A percentile compares a stretch with the other conserved stretches of the same genome.
Evolutionary conservation across 805 yeast species (phyloP).

Genomic region (Barnettozyma pratensis): DNA sequence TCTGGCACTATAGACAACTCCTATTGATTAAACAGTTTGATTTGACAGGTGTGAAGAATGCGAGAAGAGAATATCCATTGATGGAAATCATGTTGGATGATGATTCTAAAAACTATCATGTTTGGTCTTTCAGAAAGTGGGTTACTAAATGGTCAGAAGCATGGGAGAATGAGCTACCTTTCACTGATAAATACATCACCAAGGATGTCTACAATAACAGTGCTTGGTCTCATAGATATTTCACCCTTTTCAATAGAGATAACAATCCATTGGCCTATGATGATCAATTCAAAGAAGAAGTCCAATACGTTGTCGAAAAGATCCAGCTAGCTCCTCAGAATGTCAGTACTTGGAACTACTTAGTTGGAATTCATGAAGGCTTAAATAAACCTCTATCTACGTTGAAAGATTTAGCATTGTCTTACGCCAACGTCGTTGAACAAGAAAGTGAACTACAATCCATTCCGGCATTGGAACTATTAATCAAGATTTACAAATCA

Average conservation of each 20-base stretch:
- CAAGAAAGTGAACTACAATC: constrained; percentile 30
- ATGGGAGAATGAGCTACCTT: constrained; percentile 46
- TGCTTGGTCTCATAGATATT: constrained; percentile 88
- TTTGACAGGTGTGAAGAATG: constrained; percentile 29
- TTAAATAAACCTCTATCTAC: constrained; percentile 28
- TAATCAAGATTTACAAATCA: constrained; percentile 43
- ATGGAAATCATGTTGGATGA: constrained; percentile 63
- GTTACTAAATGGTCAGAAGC: constrained; percentile 51
- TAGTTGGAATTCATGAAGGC: constrained; percentile 49
- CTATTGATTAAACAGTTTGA: constrained; percentile 35
- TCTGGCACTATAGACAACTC: constrained; percentile 90
- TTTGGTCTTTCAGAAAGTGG: constrained; percentile 94
- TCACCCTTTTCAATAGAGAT: constrained; percentile 34
- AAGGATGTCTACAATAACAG: constrained; percentile 82
- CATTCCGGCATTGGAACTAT: constrained; percentile 57
- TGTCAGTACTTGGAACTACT: constrained; percentile 81
- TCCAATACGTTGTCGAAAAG: constrained; percentile 42
- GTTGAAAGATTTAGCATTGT: constrained; percentile 40
- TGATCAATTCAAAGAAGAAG: constrained; percentile 38
- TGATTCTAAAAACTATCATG: constrained; percentile 91
- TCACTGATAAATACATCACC: constrained; percentile 42
- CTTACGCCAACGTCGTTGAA: constrained; percentile 33
- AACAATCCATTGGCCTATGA: constrained; percentile 13
- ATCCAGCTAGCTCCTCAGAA: constrained; percentile 72
- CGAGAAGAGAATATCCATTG: constrained; percentile 59